Evolutionary conservation across 148 eudicot species (phyloP).

Genomic region (Persicaria tinctoria): DNA sequence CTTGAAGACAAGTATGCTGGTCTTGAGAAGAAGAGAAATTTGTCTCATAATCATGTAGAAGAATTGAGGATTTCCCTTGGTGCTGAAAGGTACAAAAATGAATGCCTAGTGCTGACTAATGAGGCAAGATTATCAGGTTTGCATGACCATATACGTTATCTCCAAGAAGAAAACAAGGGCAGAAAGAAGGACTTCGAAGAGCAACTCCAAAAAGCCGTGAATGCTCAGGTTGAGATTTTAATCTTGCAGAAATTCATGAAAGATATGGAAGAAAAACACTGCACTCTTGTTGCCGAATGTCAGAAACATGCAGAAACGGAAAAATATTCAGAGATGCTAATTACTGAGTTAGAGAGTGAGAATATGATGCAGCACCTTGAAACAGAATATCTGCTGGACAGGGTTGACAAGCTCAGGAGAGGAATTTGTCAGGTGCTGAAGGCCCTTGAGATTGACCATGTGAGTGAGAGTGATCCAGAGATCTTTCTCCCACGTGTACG

Average conservation of each 20-base stretch:
- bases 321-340: constrained; percentile 61
- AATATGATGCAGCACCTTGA: constrained; percentile 86
- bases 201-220: constrained; percentile 69
- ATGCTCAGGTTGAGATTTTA: constrained; percentile 81
- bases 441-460: constrained; percentile 42
- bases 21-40: constrained; percentile 64
- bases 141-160: constrained; percentile 48
- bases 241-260: constrained; percentile 75
- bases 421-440: constrained; percentile 58
- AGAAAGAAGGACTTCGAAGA: constrained; percentile 78
- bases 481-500: constrained; percentile 40
- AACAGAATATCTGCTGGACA: constrained; percentile 65
- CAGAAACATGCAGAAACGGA: constrained; percentile 74
- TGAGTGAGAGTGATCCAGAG: constrained; percentile 39
- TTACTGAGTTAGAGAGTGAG: constrained; percentile 81
- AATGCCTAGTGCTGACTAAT: constrained; percentile 30
- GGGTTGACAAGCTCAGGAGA: constrained; percentile 57
- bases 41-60: constrained; percentile 41
- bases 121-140: constrained; percentile 53
- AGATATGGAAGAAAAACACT: constrained; percentile 89
- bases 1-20: constrained; percentile 58
- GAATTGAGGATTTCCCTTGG: constrained; percentile 50
- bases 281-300: constrained; percentile 48
- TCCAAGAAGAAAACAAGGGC: constrained; percentile 59
- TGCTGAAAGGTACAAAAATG: constrained; percentile 60